Evolutionary conservation across 2,329 filamentous ascomycete genomes (phyloP).

Genomic region (Sphaerulina vaccinii): DNA sequence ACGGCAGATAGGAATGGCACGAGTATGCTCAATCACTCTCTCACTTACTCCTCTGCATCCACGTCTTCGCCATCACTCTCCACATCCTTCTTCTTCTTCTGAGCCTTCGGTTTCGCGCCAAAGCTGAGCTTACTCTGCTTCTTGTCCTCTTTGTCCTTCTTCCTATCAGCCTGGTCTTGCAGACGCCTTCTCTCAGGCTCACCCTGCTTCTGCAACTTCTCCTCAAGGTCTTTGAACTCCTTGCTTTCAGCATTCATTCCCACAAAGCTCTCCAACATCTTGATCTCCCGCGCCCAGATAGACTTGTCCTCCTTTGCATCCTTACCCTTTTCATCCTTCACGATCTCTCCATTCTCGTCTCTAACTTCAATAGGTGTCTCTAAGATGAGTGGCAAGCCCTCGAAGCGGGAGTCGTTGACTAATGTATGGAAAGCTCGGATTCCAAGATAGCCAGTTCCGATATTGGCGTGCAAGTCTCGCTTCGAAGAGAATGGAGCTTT

Average conservation of each 20-base stretch:
- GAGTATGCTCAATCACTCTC: background rate
- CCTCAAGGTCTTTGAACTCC: constrained; percentile 67
- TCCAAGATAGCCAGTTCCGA: constrained; percentile 90
- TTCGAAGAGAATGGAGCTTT: constrained; percentile 82
- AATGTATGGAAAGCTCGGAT: constrained; percentile 86
- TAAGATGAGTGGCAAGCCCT: constrained; percentile 82
- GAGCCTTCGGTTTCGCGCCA: constrained; percentile 40
- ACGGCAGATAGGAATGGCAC: no score
- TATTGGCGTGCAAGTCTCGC: constrained; percentile 91
- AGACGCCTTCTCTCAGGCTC: constrained; percentile 70
- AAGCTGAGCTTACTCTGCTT: constrained; percentile 40
- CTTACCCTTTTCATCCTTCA: constrained; percentile 44
- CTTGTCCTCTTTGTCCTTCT: constrained; percentile 59
- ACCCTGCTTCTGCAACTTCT: constrained; percentile 66
- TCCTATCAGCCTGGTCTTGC: constrained; percentile 76
- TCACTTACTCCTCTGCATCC: background rate
- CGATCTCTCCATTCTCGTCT: constrained; percentile 59
- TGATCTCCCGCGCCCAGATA: constrained; percentile 92
- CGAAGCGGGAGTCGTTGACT: constrained; percentile 76
- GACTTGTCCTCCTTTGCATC: constrained; percentile 68
- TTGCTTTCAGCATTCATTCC: constrained; percentile 76
- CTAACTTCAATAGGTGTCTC: constrained; percentile 89
- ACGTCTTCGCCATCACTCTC: constrained; percentile 2
- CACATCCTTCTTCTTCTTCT: constrained; percentile 15
- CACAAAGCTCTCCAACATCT: constrained; percentile 83